Conservation (phyloP, 139 green algal genomes). For the Eudorina sp. region DNA sequence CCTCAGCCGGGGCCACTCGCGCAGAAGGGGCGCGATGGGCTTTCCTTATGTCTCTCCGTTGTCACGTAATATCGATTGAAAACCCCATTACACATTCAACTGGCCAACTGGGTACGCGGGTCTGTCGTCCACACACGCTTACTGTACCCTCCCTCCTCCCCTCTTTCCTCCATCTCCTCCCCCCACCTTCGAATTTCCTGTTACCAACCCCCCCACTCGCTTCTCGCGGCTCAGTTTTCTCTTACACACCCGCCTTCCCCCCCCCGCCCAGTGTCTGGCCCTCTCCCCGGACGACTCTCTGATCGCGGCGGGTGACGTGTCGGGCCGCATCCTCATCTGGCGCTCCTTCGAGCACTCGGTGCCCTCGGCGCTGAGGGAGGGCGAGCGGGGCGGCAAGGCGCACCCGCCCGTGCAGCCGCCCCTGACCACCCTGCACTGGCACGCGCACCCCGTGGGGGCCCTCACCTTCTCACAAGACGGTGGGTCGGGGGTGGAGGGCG, state of each 20-base stretch:
- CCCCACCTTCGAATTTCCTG: not conserved
- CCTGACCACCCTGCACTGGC: conserved; percentile 89
- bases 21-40: no score
- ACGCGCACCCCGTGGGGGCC: conserved; percentile 78
- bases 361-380: conserved; percentile 17
- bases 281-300: conserved; percentile 67
- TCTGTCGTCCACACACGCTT: no score
- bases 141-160: not conserved
- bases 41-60: no score
- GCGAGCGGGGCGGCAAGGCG: conserved; percentile 19
- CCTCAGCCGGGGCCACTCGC: no score
- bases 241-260: not conserved
- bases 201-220: not conserved
- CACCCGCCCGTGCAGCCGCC: conserved; percentile 29
- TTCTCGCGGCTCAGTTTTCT: not conserved
- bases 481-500: not conserved
- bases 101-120: no score
- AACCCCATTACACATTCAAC: no score
- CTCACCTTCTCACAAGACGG: conserved; percentile 84
- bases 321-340: conserved; percentile 87
- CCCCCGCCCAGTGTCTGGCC: conserved; percentile 72
- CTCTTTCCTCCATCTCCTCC: not conserved
- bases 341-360: conserved; percentile 62
- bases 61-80: no score
- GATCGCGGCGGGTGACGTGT: conserved; percentile 83